Evolutionary conservation across 805 yeast species (phyloP), one percentile per base, ranked within the genome.

Genomic region (Diddensiella caesifluorescens): DNA sequence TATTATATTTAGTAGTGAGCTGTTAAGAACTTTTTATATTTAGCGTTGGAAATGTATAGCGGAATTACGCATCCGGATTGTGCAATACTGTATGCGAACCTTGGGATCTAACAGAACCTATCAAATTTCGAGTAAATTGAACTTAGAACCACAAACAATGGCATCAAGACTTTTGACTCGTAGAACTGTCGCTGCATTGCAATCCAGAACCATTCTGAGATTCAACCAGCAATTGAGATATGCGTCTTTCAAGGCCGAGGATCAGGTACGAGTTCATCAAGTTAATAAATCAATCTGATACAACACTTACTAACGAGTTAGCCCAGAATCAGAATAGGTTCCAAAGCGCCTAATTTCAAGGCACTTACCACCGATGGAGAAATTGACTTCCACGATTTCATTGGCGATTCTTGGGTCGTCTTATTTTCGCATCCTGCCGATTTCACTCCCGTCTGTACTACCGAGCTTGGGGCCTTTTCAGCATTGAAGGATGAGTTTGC

Each of bases 361-460:
- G 90, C 95, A 46, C 77, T 77, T 51, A 78, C 95, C 44, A 84
- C 95, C 46, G 72, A 71, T 50, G 97, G 97, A 45, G 76, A 77
- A 50, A 77, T 88, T 60, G 77, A 84, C 52, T 88, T 88, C 79
- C 95, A 88, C 69, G 80, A 89, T 48, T 88, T 72, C 72, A 71
- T 87, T 54, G 90, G 90, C 37, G 78, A 83, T 67, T 75, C 80
- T 35, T 88, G 97, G 97, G 79, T 81, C 36, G 80, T 88, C 39
- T 71, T 88, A 59, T 88, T 88, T 69, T 84, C 95, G 20, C 97
- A 88, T 66, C 97, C 97, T 49, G 95, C 88, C 42, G 97, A 88
- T 65, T 89, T 86, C 74, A 88, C 97, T 15, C 97, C 97, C 36
- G 95, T 88, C 42, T 88, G 97, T 68, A 89, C 96, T 59, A 88